A percentile compares a stretch with the other conserved stretches of the same genome.
Evolutionary conservation across 148 eudicot species (phyloP).

Genomic region (Chenopodium formosanum): DNA sequence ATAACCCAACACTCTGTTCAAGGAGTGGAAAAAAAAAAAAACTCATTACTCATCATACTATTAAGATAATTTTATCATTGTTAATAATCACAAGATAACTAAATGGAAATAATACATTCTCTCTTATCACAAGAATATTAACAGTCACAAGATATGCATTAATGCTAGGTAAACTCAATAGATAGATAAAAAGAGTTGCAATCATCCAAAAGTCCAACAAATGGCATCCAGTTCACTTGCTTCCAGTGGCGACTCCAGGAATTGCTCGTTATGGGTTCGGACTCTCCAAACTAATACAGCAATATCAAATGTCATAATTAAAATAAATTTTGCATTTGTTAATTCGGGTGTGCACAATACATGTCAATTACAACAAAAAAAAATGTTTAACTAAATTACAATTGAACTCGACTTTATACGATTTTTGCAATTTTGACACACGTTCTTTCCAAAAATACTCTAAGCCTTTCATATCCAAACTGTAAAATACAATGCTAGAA

Average conservation of each 20-base stretch:
- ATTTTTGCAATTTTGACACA: no score
- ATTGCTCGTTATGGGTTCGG: no score
- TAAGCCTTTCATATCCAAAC: no score
- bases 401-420: no score
- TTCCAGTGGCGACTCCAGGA: neutral
- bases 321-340: no score
- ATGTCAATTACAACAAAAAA: no score
- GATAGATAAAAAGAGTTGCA: neutral
- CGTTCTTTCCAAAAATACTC: no score
- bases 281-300: no score
- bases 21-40: conserved; percentile 5
- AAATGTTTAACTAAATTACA: no score
- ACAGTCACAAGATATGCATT: neutral
- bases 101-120: neutral
- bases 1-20: conserved; percentile 63
- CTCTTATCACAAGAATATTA: neutral
- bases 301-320: no score
- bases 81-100: neutral
- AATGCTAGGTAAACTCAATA: neutral
- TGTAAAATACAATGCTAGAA: no score
- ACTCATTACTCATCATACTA: neutral
- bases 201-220: neutral
- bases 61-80: neutral
- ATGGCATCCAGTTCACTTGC: neutral
- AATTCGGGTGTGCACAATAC: no score